phyloP scores from a whole-genome alignment of 2,329 filamentous ascomycete genomes.

The Talaromyces sp. region DNA sequence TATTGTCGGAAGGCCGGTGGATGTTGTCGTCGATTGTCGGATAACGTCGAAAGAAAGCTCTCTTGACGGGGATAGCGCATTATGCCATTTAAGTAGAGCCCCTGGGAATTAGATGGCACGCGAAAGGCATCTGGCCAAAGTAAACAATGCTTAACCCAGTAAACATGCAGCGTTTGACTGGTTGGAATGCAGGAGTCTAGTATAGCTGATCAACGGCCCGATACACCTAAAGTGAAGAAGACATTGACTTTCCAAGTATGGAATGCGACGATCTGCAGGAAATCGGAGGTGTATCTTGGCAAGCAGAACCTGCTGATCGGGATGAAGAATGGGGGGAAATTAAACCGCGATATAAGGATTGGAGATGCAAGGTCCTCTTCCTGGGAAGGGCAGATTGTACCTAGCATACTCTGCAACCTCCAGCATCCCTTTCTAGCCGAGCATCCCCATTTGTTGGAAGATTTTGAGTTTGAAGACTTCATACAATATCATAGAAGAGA shows the following conservation, averaged over 20 bases:
- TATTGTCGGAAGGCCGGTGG: conserved; percentile 1
- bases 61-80: not conserved
- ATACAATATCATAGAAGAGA: too few relatives aligned
- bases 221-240: not conserved
- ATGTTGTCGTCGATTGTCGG: conserved; percentile 10
- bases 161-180: not conserved
- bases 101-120: not conserved
- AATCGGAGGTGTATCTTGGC: not conserved
- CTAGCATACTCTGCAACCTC: conserved; percentile 9
- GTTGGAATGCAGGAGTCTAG: not conserved
- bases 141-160: conserved; percentile 10
- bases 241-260: conserved; percentile 10
- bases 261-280: conserved; percentile 14
- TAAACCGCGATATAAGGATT: conserved; percentile 1
- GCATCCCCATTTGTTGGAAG: too few relatives aligned
- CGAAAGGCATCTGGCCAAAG: conserved; percentile 5
- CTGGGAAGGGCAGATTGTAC: conserved; percentile 6
- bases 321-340: not conserved
- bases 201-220: not conserved
- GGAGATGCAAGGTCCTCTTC: conserved; percentile 3
- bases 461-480: too few relatives aligned
- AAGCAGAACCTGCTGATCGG: not conserved
- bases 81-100: conserved; percentile 21
- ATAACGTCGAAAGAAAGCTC: conserved; percentile 3
- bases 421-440: not conserved